These are phyloP conservation scores for Neonectria punicea DNA, from an alignment of 2,329 filamentous ascomycete genomes.

Conservation along the genomic window DNA sequence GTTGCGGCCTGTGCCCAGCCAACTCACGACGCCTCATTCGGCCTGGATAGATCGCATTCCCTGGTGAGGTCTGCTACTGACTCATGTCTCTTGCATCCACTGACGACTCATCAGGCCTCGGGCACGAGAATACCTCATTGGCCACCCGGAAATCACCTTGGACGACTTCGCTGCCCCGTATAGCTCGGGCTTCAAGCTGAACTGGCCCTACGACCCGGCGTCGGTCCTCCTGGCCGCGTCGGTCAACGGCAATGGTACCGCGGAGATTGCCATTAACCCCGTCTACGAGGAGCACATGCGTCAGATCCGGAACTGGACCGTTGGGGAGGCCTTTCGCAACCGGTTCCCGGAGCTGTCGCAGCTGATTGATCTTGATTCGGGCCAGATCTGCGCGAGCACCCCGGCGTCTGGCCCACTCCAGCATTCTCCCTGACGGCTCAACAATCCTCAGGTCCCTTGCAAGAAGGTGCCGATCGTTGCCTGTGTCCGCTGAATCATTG, in stretches of 20 bases:
- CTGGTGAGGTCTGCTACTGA: conserved; percentile 33
- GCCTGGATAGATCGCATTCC: conserved; percentile 48
- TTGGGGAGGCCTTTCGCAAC: conserved; percentile 40
- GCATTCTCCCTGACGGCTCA: conserved; percentile 22
- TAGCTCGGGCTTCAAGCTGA: conserved; percentile 46
- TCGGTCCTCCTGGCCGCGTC: conserved; percentile 39
- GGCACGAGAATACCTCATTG: conserved; percentile 44
- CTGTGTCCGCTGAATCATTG: conserved; percentile 28
- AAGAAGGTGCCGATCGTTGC: background rate
- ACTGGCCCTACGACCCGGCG: conserved; percentile 45
- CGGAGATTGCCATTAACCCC: conserved; percentile 42
- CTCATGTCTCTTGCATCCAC: background rate
- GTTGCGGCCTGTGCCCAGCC: conserved; percentile 43
- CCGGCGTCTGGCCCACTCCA: background rate
- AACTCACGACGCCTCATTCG: conserved; percentile 42
- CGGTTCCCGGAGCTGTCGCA: conserved; percentile 40
- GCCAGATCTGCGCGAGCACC: conserved; percentile 12
- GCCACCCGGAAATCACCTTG: conserved; percentile 44
- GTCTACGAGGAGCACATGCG: conserved; percentile 46
- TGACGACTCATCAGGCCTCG: conserved; percentile 37
- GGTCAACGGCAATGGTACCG: conserved; percentile 22
- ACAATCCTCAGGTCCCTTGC: background rate
- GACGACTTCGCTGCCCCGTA: conserved; percentile 47
- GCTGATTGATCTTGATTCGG: conserved; percentile 40
- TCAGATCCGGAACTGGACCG: conserved; percentile 45